Conservation (phyloP, 2,329 filamentous ascomycete species). For the Tolypocladium amazonense region DNA sequence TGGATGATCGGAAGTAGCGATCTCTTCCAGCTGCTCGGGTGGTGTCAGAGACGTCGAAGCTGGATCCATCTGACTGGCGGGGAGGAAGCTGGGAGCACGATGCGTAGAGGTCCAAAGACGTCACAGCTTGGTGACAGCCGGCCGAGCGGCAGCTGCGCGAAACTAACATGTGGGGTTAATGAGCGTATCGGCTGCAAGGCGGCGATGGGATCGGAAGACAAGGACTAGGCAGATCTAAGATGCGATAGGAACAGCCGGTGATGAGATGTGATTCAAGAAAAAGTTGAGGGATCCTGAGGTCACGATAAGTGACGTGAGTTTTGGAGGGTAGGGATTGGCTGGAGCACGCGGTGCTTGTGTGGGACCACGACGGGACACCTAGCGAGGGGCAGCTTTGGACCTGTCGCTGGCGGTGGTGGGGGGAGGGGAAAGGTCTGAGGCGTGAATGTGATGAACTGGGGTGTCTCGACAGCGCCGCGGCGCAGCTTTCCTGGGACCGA, state of each 20-base stretch:
- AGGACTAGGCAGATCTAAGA: neutral
- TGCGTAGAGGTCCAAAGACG: slow-evolving; percentile 35
- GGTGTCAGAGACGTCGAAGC: slow-evolving; percentile 36
- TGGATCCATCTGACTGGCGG: slow-evolving; percentile 43
- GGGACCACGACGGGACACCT: slow-evolving; percentile 15
- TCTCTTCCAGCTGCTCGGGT: slow-evolving; percentile 35
- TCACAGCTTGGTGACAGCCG: slow-evolving; percentile 42
- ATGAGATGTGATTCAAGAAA: slow-evolving; percentile 1
- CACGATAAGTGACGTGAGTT: slow-evolving; percentile 4
- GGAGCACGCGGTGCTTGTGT: slow-evolving; percentile 23
- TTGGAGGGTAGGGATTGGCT: slow-evolving; percentile 21
- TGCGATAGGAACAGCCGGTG: neutral
- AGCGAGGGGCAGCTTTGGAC: slow-evolving; percentile 1
- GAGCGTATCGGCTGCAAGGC: slow-evolving; percentile 7
- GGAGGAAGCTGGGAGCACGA: slow-evolving; percentile 22
- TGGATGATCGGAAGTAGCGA: slow-evolving; percentile 51
- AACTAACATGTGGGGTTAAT: slow-evolving; percentile 46
- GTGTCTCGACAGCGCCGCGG: neutral
- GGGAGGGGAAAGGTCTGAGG: neutral
- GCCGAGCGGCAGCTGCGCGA: slow-evolving; percentile 40
- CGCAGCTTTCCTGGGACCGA: neutral
- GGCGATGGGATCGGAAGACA: neutral
- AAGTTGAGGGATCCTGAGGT: neutral
- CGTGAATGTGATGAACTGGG: neutral
- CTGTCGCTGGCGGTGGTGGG: neutral